phyloP scores from a whole-genome alignment of 2,329 filamentous ascomycete genomes.

The Cytospora paraplurivora region DNA sequence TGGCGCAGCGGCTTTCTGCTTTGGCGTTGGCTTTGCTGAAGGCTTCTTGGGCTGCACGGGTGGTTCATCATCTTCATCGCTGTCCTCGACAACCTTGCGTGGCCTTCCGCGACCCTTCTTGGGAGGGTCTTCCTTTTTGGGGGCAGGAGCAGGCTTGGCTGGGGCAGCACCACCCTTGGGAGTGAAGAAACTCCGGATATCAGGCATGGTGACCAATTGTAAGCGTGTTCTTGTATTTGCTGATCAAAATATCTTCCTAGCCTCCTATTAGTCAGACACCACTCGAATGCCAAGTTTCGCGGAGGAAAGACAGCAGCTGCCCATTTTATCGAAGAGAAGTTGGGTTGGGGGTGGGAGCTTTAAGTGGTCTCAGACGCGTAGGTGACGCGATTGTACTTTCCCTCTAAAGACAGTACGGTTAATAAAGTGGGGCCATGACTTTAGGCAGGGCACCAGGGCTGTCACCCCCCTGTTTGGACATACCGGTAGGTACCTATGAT shows the following conservation, averaged over 20 bases:
- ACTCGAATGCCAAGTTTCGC: not conserved
- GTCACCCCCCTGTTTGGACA: no score
- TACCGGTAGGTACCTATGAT: no score
- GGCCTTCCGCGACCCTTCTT: slow-evolving; percentile 42
- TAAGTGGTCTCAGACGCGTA: slow-evolving; percentile 15
- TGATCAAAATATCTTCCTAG: not conserved
- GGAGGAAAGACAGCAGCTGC: not conserved
- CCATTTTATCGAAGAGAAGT: slow-evolving; percentile 6
- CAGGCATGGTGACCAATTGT: slow-evolving; percentile 57
- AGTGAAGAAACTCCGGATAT: slow-evolving; percentile 76
- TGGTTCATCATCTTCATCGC: slow-evolving; percentile 61
- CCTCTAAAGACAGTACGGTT: not conserved
- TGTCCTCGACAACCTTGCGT: slow-evolving; percentile 37
- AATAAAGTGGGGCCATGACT: slow-evolving; percentile 6
- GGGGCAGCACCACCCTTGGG: slow-evolving; percentile 57
- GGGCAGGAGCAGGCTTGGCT: slow-evolving; percentile 42
- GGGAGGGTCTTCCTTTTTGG: slow-evolving; percentile 27
- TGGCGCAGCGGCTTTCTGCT: slow-evolving; percentile 56
- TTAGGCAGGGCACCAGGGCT: slow-evolving; percentile 2
- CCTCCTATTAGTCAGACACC: not conserved
- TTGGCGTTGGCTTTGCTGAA: slow-evolving; percentile 47
- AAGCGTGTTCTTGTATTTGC: not conserved
- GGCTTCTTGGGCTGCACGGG: slow-evolving; percentile 56
- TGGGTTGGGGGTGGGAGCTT: slow-evolving; percentile 8
- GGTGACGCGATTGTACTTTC: slow-evolving; percentile 22